Conservation (phyloP, 75 land plant species). For the Cryptomeria japonica region DNA sequence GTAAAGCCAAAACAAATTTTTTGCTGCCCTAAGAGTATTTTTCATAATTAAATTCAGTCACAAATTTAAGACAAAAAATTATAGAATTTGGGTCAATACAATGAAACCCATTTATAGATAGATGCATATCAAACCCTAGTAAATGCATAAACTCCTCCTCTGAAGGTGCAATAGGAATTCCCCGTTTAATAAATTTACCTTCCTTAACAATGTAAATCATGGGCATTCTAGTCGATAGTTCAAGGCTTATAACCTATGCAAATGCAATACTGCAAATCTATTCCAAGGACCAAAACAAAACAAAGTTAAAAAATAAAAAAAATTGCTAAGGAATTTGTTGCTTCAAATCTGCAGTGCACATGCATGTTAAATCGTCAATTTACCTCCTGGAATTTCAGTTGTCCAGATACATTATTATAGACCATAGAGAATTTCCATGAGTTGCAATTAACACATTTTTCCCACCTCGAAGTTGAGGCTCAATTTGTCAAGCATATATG, state of each 20-base stretch:
- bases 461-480: slow-evolving; percentile 69
- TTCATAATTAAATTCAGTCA: neutral
- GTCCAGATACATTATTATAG: slow-evolving; percentile 96
- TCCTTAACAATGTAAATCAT: slow-evolving; percentile 92
- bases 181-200: slow-evolving; percentile 80
- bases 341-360: neutral
- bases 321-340: neutral
- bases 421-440: slow-evolving; percentile 89
- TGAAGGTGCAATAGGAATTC: slow-evolving; percentile 77
- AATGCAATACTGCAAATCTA: slow-evolving; percentile 9
- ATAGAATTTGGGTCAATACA: neutral
- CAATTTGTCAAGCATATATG: slow-evolving; percentile 56
- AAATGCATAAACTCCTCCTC: slow-evolving; percentile 89
- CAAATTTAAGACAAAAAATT: neutral
- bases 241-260: slow-evolving; percentile 80
- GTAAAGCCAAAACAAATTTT: neutral
- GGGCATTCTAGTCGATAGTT: slow-evolving; percentile 90
- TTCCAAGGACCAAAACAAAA: neutral
- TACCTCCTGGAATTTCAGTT: slow-evolving; percentile 90
- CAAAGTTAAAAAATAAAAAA: neutral
- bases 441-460: slow-evolving; percentile 88
- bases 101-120: neutral
- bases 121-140: slow-evolving; percentile 51
- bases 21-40: neutral
- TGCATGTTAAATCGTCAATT: neutral